Base-by-base conservation (phyloP, 306 rosid genomes). In the Inga leiocalycina region DNA sequence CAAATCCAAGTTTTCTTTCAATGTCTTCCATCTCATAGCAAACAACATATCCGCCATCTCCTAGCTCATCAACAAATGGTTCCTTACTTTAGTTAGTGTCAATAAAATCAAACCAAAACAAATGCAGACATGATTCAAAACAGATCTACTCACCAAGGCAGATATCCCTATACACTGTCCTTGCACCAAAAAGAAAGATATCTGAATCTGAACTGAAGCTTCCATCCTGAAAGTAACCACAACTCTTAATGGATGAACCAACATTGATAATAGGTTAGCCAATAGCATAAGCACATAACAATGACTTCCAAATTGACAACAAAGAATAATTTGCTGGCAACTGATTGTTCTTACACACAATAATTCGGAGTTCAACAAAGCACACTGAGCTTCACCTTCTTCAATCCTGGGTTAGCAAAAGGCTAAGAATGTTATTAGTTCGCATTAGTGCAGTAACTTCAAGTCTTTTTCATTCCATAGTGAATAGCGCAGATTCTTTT, bases 311-410 rank as follows among this genome's bases (percentile, higher is more conserved):
- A 41, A 85, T 57, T 41, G 30, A 20, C 59, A 83, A 30, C 56
- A 9, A 22, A 14, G 44, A 43, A 35, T 59, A 57, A 46, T 72
- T 61, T 45, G 45, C 39, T 16, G 76, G 65, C 49, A 59, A 45
- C 49, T 68, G 74, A 19, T 82, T 76, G 39, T 57, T 84, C 97
- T 82, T 83, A 94, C 98, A 79, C 97, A 94, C 80, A 89, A 87
- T 13, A 69, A 78, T 76, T 94, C 97, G 39, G 69, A 87, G 87
- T 94, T 94, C 79, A 94, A 80, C 73, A 94, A 89, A 57, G 95
- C 97, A 87, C 95, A 91, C 49, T 94, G 97, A 46, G 98, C 97
- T 89, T 92, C 98, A 77, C 93, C 98, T 89, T 94, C 97, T 86
- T 94, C 98, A 56, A 92, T 85, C 90, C 98, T 94, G 86, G 69